phyloP scores from a whole-genome alignment of 805 yeast genomes.

The Starmerella floricola region DNA sequence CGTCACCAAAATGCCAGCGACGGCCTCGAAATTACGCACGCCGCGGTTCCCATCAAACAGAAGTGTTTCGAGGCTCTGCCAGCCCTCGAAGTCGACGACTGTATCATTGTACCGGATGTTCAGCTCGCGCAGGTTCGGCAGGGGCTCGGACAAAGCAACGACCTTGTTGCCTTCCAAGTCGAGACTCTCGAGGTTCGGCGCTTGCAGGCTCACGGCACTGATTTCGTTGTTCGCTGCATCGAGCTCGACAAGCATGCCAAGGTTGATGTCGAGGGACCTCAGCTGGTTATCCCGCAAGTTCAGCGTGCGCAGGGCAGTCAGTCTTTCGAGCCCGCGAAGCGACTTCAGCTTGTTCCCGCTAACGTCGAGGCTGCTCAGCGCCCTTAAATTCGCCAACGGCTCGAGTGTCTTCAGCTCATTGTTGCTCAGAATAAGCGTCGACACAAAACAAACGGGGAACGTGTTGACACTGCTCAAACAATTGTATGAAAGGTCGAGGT shows the following conservation, averaged over 20 bases:
- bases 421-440: constrained; percentile 18
- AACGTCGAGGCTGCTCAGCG: constrained; percentile 19
- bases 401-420: constrained; percentile 19
- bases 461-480: constrained; percentile 12
- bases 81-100: constrained; percentile 18
- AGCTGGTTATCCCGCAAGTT: constrained; percentile 18
- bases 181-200: constrained; percentile 21
- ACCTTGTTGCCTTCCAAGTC: constrained; percentile 16
- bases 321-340: constrained; percentile 16
- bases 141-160: constrained; percentile 12
- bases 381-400: constrained; percentile 18
- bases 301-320: constrained; percentile 19
- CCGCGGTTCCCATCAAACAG: constrained; percentile 21
- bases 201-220: constrained; percentile 12
- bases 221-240: constrained; percentile 20
- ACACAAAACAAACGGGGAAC: constrained; percentile 19
- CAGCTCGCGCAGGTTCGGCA: constrained; percentile 18
- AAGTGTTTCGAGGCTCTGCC: constrained; percentile 17
- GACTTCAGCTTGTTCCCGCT: constrained; percentile 17
- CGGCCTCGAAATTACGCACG: constrained; percentile 9
- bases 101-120: constrained; percentile 18
- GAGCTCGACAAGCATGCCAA: constrained; percentile 18
- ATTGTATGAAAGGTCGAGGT: constrained; percentile 18
- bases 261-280: constrained; percentile 11
- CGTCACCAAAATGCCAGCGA: constrained; percentile 11